phyloP scores from a whole-genome alignment of 75 land plant genomes.

The Pinus albicaulis region DNA sequence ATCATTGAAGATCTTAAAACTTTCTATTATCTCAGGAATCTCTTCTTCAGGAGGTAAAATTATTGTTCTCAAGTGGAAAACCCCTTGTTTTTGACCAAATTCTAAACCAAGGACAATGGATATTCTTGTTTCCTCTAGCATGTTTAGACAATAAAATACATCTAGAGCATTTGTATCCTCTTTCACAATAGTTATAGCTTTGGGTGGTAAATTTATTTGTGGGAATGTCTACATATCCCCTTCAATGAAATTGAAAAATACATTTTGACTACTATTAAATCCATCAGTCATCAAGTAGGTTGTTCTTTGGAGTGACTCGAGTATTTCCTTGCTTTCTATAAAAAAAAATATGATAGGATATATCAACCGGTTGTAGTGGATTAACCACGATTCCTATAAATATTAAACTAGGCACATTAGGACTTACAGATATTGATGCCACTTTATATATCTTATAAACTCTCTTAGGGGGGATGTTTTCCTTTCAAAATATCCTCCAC shows the following conservation, averaged over 20 bases:
- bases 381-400: no score
- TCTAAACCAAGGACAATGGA: slow-evolving; percentile 98
- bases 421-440: no score
- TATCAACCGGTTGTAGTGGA: no score
- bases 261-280: slow-evolving; percentile 87
- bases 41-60: slow-evolving; percentile 93
- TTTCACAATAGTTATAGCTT: slow-evolving; percentile 83
- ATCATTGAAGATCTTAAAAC: slow-evolving; percentile 89
- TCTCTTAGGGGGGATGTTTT: no score
- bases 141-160: slow-evolving; percentile 92
- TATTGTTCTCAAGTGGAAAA: slow-evolving; percentile 92
- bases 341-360: no score
- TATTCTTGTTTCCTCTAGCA: slow-evolving; percentile 92
- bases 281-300: slow-evolving; percentile 97
- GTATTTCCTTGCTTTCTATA: slow-evolving; percentile 76
- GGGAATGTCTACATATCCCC: slow-evolving; percentile 99
- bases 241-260: slow-evolving; percentile 95
- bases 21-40: slow-evolving; percentile 80
- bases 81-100: slow-evolving; percentile 98
- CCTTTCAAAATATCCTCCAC: no score
- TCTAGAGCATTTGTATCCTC: slow-evolving; percentile 81
- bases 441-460: no score
- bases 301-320: slow-evolving; percentile 78
- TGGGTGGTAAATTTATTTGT: slow-evolving; percentile 76
- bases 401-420: no score